A percentile compares a stretch with the other conserved stretches of the same genome.
phyloP scores from a whole-genome alignment of 2,329 filamentous ascomycete species.

The Paecilomyces fulvus region DNA sequence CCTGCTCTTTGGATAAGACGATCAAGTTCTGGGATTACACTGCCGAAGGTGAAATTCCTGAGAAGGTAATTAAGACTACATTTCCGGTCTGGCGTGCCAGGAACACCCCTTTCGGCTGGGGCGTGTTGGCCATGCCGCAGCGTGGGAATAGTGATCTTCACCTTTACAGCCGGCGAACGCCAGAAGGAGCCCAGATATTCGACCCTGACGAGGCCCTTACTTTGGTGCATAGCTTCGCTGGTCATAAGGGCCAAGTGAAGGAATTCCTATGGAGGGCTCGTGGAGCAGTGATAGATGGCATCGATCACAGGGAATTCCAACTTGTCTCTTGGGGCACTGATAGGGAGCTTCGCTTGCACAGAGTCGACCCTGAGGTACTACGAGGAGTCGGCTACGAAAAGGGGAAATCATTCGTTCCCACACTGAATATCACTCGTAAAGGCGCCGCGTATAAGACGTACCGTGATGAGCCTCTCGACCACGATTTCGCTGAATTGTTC shows the following conservation, averaged over 20 bases:
- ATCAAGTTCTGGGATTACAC: constrained; percentile 90
- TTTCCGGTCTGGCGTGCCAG: constrained; percentile 88
- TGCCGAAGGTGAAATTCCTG: constrained; percentile 54
- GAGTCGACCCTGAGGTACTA: constrained; percentile 57
- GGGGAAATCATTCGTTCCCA: constrained; percentile 56
- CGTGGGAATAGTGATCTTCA: constrained; percentile 77
- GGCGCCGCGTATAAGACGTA: constrained; percentile 82
- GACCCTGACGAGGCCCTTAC: constrained; percentile 28
- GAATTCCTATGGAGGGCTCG: constrained; percentile 86
- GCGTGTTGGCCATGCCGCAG: constrained; percentile 84
- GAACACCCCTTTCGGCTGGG: constrained; percentile 82
- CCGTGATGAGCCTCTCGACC: constrained; percentile 57
- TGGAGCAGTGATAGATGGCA: constrained; percentile 57
- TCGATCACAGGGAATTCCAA: constrained; percentile 83
- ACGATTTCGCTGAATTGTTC: constrained; percentile 45
- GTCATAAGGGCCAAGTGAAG: constrained; percentile 61
- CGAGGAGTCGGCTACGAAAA: constrained; percentile 64
- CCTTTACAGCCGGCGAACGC: constrained; percentile 61
- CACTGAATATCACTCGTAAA: constrained; percentile 66
- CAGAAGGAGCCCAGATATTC: constrained; percentile 20
- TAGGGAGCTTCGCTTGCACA: constrained; percentile 70
- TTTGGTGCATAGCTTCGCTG: constrained; percentile 45
- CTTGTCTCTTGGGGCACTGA: constrained; percentile 90
- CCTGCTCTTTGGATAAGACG: constrained; percentile 82
- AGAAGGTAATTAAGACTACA: constrained; percentile 69